phyloP scores from a whole-genome alignment of 371 early-diverging fungal species.

The Capillidium heterosporum region DNA sequence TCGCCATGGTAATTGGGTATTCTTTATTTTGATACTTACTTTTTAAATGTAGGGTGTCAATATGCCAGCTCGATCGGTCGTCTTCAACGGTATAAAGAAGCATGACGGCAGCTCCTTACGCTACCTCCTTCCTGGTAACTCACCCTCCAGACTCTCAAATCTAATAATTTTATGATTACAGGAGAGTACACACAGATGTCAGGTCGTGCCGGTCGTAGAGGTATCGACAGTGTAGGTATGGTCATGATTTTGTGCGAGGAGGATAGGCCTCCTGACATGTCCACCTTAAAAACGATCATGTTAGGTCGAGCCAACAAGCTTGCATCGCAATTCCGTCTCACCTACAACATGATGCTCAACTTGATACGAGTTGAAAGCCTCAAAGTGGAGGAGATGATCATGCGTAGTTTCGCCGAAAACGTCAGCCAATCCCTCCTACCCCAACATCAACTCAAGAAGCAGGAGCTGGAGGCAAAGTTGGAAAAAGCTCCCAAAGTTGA shows the following conservation, averaged over 20 bases:
- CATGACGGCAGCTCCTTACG: constrained; percentile 80
- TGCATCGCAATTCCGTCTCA: constrained; percentile 90
- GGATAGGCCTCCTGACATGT: constrained; percentile 13
- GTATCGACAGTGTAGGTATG: constrained; percentile 84
- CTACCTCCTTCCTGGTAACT: constrained; percentile 64
- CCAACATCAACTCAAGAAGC: constrained; percentile 23
- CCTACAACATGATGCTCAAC: constrained; percentile 98
- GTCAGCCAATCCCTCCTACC: constrained; percentile 62
- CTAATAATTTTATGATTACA: too few species aligned
- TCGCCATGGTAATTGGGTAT: too few species aligned
- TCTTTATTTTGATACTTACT: constrained; percentile 8
- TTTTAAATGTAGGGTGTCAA: too few species aligned
- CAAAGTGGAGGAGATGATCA: constrained; percentile 96
- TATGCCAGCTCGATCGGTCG: constrained; percentile 94
- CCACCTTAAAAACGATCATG: constrained; percentile 52
- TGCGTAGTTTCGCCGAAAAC: constrained; percentile 92
- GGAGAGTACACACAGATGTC: constrained; percentile 99
- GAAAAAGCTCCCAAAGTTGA: constrained; percentile 40
- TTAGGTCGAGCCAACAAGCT: constrained; percentile 82
- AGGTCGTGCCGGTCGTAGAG: constrained; percentile 97
- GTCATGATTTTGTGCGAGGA: constrained; percentile 64
- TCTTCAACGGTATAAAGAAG: constrained; percentile 84
- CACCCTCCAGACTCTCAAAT: constrained; percentile 24
- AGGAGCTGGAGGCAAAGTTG: constrained; percentile 28
- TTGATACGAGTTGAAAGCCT: constrained; percentile 92